These are phyloP conservation scores for Camelina sativa DNA, from an alignment of 345 rosid genomes.

Conservation along the genomic window DNA sequence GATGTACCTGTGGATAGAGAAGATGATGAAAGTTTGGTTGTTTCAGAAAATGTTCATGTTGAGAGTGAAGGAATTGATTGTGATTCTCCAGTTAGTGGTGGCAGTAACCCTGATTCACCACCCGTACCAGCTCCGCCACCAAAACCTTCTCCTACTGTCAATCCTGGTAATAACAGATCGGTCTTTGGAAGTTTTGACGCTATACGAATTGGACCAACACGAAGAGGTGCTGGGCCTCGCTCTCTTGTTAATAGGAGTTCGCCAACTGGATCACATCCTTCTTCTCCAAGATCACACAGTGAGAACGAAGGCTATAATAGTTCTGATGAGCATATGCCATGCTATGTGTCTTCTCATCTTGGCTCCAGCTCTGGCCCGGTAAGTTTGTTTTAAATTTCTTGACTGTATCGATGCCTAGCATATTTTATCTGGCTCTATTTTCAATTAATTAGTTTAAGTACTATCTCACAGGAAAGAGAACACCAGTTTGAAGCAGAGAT, in stretches of 20 bases:
- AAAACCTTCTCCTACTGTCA: constrained; percentile 52
- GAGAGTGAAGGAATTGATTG: constrained; percentile 63
- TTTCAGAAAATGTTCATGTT: constrained; percentile 48
- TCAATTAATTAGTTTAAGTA: neutral
- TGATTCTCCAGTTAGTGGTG: constrained; percentile 46
- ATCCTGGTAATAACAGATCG: constrained; percentile 58
- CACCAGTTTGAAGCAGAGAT: constrained; percentile 89
- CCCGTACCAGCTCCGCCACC: constrained; percentile 95
- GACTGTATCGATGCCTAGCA: neutral
- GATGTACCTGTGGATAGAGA: constrained; percentile 50
- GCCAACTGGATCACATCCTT: constrained; percentile 87
- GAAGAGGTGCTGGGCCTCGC: constrained; percentile 71
- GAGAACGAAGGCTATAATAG: constrained; percentile 97
- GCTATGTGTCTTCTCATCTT: constrained; percentile 70
- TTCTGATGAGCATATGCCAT: constrained; percentile 95
- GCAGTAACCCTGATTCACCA: constrained; percentile 65
- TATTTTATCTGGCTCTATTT: neutral
- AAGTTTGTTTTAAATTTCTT: constrained; percentile 39
- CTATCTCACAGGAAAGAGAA: constrained; percentile 79
- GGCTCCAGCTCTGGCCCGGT: constrained; percentile 79
- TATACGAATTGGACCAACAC: constrained; percentile 60
- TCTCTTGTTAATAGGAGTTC: constrained; percentile 81
- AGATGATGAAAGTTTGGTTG: constrained; percentile 49
- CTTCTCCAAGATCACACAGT: constrained; percentile 93
- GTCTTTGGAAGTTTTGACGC: constrained; percentile 58